Evolutionary conservation across 805 yeast genomes (phyloP).

Genomic region (Ogataea ramenticola): DNA sequence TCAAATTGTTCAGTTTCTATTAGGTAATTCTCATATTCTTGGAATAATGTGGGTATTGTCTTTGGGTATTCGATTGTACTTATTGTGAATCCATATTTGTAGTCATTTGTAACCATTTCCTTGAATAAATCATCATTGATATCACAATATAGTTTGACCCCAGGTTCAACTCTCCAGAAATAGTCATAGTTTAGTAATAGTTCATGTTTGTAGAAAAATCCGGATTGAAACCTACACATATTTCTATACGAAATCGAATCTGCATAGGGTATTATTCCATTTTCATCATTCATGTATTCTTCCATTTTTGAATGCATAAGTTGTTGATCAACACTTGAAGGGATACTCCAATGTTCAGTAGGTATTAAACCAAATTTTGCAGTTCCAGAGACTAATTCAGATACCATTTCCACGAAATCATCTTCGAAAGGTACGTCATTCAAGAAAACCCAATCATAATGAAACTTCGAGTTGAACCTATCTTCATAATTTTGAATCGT

Average conservation of each 20-base stretch:
- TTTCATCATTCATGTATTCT: constrained; percentile 14
- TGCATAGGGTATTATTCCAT: constrained; percentile 50
- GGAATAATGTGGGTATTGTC: constrained; percentile 52
- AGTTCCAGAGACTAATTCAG: constrained; percentile 48
- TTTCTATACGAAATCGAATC: constrained; percentile 62
- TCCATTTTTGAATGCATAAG: constrained; percentile 14
- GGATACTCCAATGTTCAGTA: constrained; percentile 61
- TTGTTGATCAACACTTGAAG: constrained; percentile 26
- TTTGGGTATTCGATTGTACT: constrained; percentile 62
- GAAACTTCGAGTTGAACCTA: constrained; percentile 52
- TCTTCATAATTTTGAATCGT: constrained; percentile 60
- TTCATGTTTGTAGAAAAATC: constrained; percentile 72
- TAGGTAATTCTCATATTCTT: constrained; percentile 28
- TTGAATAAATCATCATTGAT: constrained; percentile 66
- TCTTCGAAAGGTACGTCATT: constrained; percentile 60
- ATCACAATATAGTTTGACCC: constrained; percentile 69
- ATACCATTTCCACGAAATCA: constrained; percentile 43
- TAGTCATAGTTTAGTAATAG: constrained; percentile 64
- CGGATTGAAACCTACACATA: constrained; percentile 87
- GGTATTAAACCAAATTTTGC: constrained; percentile 60
- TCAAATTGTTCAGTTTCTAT: constrained; percentile 28
- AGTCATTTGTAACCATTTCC: constrained; percentile 61
- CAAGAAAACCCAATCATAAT: constrained; percentile 75
- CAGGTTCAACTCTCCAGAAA: constrained; percentile 94
- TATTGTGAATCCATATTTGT: constrained; percentile 69